Evolutionary conservation across 2,329 filamentous ascomycete genomes (phyloP).

Genomic region (Aspergillus vadensis): DNA sequence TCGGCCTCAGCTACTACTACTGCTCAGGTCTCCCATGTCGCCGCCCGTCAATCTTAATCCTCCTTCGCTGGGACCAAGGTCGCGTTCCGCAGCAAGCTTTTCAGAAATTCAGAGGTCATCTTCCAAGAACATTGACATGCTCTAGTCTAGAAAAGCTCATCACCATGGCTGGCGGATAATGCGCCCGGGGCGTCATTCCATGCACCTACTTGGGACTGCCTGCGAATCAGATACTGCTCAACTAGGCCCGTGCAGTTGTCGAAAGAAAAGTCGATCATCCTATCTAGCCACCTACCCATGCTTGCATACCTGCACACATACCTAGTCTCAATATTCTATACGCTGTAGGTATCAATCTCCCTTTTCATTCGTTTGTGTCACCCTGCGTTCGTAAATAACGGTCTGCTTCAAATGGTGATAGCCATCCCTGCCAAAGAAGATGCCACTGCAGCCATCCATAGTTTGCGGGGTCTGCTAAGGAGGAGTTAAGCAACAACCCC

Average conservation of each 20-base stretch:
- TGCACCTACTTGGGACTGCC: background rate
- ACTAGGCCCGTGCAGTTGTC: slow-evolving; percentile 6
- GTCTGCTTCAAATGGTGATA: background rate
- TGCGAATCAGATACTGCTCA: slow-evolving; percentile 4
- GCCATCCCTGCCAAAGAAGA: background rate
- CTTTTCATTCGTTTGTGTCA: background rate
- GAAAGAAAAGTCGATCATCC: background rate
- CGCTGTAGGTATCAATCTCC: background rate
- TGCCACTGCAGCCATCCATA: background rate
- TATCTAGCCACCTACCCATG: background rate
- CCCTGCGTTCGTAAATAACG: background rate
- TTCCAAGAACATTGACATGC: slow-evolving; percentile 12
- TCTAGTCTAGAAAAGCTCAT: slow-evolving; percentile 9
- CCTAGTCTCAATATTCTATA: background rate
- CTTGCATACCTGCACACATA: slow-evolving; percentile 1
- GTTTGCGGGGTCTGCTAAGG: background rate
- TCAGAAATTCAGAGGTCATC: background rate
- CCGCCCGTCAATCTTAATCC: background rate
- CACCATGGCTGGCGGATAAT: slow-evolving; percentile 8
- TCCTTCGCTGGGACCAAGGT: background rate
- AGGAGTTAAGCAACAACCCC: background rate
- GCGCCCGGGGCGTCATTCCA: slow-evolving; percentile 10
- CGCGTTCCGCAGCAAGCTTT: background rate
- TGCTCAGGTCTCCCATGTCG: background rate
- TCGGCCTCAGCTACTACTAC: background rate